Conservation (phyloP, 108 stramenopile genomes). For the Skeletonema potamos region DNA sequence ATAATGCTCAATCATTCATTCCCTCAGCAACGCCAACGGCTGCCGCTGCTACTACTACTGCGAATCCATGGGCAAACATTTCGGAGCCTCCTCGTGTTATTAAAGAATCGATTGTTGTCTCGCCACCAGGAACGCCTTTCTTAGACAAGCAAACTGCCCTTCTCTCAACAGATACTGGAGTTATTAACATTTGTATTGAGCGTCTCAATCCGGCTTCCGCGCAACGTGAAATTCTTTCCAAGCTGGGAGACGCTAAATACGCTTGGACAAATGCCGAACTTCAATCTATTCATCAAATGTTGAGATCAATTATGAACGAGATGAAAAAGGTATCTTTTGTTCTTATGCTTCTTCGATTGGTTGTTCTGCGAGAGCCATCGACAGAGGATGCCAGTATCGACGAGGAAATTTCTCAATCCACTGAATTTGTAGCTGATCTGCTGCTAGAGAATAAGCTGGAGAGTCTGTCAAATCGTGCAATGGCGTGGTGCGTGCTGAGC, state of each 20-base stretch:
- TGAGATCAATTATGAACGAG: constrained; percentile 17
- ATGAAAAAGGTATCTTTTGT: constrained; percentile 45
- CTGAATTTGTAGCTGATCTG: constrained; percentile 23
- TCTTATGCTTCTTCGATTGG: constrained; percentile 61
- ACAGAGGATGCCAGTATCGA: not conserved
- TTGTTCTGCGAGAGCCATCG: constrained; percentile 39
- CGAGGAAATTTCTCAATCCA: constrained; percentile 3
- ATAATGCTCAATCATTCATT: constrained; percentile 2
- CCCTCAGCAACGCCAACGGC: constrained; percentile 4
- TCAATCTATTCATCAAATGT: constrained; percentile 17
- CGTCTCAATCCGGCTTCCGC: constrained; percentile 30
- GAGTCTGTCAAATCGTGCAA: constrained; percentile 33
- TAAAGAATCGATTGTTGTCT: not conserved
- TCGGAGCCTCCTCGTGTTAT: not conserved
- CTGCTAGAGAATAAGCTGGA: constrained; percentile 16
- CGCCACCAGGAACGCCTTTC: constrained; percentile 33
- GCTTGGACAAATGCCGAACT: constrained; percentile 12
- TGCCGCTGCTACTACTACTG: not conserved
- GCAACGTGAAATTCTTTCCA: constrained; percentile 14
- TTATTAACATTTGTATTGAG: constrained; percentile 49
- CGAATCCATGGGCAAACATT: constrained; percentile 67
- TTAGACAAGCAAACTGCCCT: constrained; percentile 60
- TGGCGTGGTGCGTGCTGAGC: constrained; percentile 58
- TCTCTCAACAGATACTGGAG: constrained; percentile 59
- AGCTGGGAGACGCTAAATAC: constrained; percentile 8